These are phyloP conservation scores for Pestalotiopsis sp. DNA, from an alignment of 2,329 filamentous ascomycete species.

Conservation along the genomic window DNA sequence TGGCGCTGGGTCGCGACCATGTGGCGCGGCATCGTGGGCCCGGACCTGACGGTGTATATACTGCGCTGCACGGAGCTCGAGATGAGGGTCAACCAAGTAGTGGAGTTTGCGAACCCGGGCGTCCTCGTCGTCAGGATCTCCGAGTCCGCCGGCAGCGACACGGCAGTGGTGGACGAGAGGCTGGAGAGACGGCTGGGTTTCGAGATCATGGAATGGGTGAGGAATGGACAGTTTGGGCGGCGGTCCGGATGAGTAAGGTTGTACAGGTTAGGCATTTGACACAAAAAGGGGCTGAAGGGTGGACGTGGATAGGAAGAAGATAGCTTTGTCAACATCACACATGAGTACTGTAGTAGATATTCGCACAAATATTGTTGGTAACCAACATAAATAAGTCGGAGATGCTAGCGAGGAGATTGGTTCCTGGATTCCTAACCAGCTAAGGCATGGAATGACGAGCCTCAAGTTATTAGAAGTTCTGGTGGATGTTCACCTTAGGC, in stretches of 20 bases:
- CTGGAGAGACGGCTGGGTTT: constrained; percentile 77
- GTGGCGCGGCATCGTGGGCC: constrained; percentile 83
- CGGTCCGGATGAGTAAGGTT: constrained; percentile 14
- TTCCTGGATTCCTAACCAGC: no score
- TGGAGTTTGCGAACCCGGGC: constrained; percentile 59
- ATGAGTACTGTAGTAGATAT: no score
- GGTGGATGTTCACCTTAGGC: no score
- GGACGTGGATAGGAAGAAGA: no score
- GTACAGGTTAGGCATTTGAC: background rate
- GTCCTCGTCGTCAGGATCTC: constrained; percentile 57
- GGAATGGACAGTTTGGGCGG: constrained; percentile 41
- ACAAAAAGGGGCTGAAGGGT: no score
- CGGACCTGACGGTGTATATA: constrained; percentile 78
- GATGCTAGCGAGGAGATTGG: no score
- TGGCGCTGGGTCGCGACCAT: constrained; percentile 97
- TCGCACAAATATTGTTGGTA: no score
- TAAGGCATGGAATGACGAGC: no score
- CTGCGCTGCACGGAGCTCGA: constrained; percentile 30
- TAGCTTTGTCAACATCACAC: no score
- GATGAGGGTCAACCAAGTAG: constrained; percentile 38
- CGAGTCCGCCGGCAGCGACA: constrained; percentile 20
- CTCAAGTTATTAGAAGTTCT: no score
- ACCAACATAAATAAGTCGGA: no score
- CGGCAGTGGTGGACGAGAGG: constrained; percentile 60
- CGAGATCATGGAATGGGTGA: constrained; percentile 83